phyloP scores from a whole-genome alignment of 805 yeast species.

The Ogataea salicorniae region DNA sequence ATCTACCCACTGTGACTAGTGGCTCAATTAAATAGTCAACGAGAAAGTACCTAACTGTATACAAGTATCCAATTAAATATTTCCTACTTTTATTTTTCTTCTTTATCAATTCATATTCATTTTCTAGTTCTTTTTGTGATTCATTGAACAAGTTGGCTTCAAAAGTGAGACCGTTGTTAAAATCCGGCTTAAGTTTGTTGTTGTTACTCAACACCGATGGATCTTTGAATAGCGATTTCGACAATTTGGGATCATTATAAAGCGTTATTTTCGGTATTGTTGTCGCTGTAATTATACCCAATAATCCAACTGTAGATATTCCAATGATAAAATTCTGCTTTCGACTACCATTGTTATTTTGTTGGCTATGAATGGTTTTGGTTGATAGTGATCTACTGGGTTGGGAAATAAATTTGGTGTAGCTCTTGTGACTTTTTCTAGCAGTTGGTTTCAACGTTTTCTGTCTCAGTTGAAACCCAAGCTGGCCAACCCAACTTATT shows the following conservation, averaged over 20 bases:
- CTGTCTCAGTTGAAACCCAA: neutral
- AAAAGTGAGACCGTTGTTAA: constrained; percentile 51
- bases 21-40: constrained; percentile 66
- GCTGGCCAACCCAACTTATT: neutral
- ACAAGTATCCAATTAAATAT: constrained; percentile 28
- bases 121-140: constrained; percentile 51
- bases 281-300: neutral
- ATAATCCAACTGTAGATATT: constrained; percentile 5
- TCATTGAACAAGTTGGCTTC: constrained; percentile 61
- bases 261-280: constrained; percentile 2
- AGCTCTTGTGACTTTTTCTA: too few species aligned
- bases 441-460: too few species aligned
- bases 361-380: neutral
- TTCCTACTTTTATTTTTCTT: constrained; percentile 15
- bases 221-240: constrained; percentile 14
- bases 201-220: constrained; percentile 14
- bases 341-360: neutral
- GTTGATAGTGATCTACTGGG: neutral
- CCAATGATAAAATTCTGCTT: constrained; percentile 1
- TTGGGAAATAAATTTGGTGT: too few species aligned
- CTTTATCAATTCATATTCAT: constrained; percentile 34
- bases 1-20: constrained; percentile 57
- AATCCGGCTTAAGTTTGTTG: constrained; percentile 40
- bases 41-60: constrained; percentile 37
- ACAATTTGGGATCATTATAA: constrained; percentile 10